Evolutionary conservation across 2,329 filamentous ascomycete species (phyloP), one percentile per base, ranked within the genome.

Genomic region (Paraphoma chrysanthemicola): DNA sequence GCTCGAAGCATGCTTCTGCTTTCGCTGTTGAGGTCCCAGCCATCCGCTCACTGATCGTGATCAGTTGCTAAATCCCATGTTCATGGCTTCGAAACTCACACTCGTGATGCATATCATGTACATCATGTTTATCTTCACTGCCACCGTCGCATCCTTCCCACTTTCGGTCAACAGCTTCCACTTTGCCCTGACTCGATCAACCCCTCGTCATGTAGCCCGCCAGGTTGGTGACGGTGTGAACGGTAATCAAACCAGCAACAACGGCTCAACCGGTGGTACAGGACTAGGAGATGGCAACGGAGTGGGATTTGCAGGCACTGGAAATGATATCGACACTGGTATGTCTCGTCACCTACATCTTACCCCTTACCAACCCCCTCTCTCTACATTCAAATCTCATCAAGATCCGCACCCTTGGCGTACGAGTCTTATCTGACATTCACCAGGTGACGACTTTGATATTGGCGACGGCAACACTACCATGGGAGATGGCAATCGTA

Each of bases 251-350:
- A 49, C 47, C n/a, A 17, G n/a, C 31, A 49, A 12, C n/a, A 49
- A 41, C 23, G 47, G 47, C 9, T 39, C 47, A 11, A 49, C 30
- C 11, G 47, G 47, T 28, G 31, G 47, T 8, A 49, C 47, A 5
- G 47, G 47, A 4, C 10, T 49, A 18, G 47, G 47, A 12, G 47
- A 49, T 28, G 47, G 36, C 16, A 49, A 49, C 11, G 31, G 47
- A 14, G 47, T 49, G 2, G 47, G 47, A 6, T 49, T 49, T 16
- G 47, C 47, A 12, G 47, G 47, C 9, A 49, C 47, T 23, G 47
- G 47, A 39, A 49, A 49, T 23, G 47, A 49, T 33, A 49, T 49
- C 23, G 47, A 49, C 23, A 49, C 47, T 14, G 47, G 47, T 49
- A n/a, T 1, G 47, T 38, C 10, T 38, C n/a, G 33, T 38, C 23